Conservation (phyloP, 495 filamentous ascomycete species). For the Neurospora sp. region DNA sequence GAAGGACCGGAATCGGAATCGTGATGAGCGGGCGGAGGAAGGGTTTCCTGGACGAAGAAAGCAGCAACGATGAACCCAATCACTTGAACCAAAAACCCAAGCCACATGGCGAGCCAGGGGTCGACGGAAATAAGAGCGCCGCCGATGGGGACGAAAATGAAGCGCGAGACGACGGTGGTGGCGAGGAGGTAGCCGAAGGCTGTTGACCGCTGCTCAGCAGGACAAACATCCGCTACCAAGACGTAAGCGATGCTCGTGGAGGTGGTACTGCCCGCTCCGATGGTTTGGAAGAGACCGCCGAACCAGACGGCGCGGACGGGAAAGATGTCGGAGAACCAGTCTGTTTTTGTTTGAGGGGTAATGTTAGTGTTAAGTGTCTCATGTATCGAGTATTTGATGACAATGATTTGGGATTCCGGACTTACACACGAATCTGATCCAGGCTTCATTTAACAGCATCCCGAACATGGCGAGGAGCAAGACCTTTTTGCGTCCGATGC, state of each 20-base stretch:
- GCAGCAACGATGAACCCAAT: conserved; percentile 11
- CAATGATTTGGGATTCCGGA: not conserved
- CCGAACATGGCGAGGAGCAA: conserved; percentile 27
- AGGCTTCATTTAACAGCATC: conserved; percentile 22
- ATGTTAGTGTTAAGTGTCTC: too few relatives aligned
- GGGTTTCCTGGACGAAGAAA: conserved; percentile 34
- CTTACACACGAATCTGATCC: conserved; percentile 23
- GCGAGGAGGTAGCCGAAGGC: conserved; percentile 41
- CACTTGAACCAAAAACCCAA: conserved; percentile 34
- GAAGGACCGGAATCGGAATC: not conserved
- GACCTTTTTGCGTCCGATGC: conserved; percentile 34
- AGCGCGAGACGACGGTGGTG: conserved; percentile 4
- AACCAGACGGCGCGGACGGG: conserved; percentile 43
- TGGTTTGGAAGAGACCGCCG: conserved; percentile 35
- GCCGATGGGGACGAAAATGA: conserved; percentile 31
- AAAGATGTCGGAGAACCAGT: conserved; percentile 27
- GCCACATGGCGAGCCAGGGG: conserved; percentile 42
- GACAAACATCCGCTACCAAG: conserved; percentile 45
- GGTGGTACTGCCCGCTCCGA: conserved; percentile 43
- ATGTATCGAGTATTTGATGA: too few relatives aligned
- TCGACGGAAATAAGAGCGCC: conserved; percentile 35
- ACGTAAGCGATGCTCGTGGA: conserved; percentile 40
- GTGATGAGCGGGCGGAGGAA: conserved; percentile 1
- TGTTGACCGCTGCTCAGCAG: conserved; percentile 36
- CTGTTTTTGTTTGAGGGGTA: not conserved